Evolutionary conservation across 2,329 filamentous ascomycete species (phyloP).

Genomic region (Pseudopyrenochaeta lycopersici): DNA sequence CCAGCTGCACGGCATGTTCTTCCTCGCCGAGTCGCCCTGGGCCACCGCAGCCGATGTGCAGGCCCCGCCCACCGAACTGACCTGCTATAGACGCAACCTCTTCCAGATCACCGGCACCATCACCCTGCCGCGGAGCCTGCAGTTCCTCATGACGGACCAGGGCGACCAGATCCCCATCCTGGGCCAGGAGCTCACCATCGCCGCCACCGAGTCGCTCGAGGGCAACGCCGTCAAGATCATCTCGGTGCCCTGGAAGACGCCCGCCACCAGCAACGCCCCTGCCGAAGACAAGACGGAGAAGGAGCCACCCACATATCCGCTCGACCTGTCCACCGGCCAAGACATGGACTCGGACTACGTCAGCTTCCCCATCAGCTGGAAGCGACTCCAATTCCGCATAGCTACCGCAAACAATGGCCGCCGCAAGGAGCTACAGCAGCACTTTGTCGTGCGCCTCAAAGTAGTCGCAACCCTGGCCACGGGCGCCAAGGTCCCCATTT

Average conservation of each 20-base stretch:
- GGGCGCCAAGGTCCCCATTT: conserved; percentile 81
- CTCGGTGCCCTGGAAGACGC: conserved; percentile 97
- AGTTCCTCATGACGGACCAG: conserved; percentile 83
- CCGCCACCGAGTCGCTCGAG: conserved; percentile 93
- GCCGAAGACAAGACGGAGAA: conserved; percentile 75
- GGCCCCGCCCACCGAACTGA: conserved; percentile 77
- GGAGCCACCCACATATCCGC: conserved; percentile 82
- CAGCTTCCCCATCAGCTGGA: conserved; percentile 93
- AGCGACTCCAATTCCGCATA: conserved; percentile 90
- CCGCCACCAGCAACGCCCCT: conserved; percentile 79
- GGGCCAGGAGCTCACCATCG: conserved; percentile 85
- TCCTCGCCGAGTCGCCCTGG: conserved; percentile 80
- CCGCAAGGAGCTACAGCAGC: conserved; percentile 93
- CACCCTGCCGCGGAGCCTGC: conserved; percentile 77
- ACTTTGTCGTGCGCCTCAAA: conserved; percentile 90
- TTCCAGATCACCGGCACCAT: conserved; percentile 95
- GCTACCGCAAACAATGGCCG: conserved; percentile 96
- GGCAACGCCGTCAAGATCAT: conserved; percentile 92
- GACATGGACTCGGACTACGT: conserved; percentile 83
- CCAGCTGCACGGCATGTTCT: conserved; percentile 89
- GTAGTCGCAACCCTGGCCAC: conserved; percentile 84
- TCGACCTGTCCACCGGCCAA: conserved; percentile 72
- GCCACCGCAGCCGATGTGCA: conserved; percentile 65
- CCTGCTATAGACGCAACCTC: conserved; percentile 93
- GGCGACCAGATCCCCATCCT: conserved; percentile 85